phyloP scores from a whole-genome alignment of 768 basidiomycete species.

The Lentinus tigrinus region DNA sequence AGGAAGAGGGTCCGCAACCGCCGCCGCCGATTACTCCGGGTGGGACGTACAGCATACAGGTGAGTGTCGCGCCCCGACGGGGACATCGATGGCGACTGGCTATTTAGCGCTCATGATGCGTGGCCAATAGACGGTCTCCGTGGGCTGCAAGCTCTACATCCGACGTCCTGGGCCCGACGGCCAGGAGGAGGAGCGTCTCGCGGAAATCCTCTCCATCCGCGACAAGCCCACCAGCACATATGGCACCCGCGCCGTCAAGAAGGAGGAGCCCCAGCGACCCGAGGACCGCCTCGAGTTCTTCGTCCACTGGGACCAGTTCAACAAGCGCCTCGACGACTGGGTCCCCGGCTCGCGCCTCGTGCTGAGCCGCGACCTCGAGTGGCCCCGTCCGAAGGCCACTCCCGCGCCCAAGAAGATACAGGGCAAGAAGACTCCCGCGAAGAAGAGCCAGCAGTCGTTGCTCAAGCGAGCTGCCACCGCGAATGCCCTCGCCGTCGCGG shows the following conservation, averaged over 20 bases:
- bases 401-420: slow-evolving; percentile 45
- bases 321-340: slow-evolving; percentile 99
- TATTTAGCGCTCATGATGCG: slow-evolving; percentile 21
- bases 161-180: slow-evolving; percentile 75
- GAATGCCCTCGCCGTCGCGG: slow-evolving; percentile 30
- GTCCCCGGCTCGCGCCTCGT: slow-evolving; percentile 86
- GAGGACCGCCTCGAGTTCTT: slow-evolving; percentile 92
- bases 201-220: slow-evolving; percentile 93
- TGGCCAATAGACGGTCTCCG: slow-evolving; percentile 67
- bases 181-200: slow-evolving; percentile 83
- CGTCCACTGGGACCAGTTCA: slow-evolving; percentile 98
- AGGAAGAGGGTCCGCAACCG: slow-evolving; percentile 37
- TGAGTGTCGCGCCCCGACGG: slow-evolving; percentile 38
- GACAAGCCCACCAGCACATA: slow-evolving; percentile 75
- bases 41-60: slow-evolving; percentile 76
- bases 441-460: slow-evolving; percentile 51
- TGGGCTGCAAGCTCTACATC: slow-evolving; percentile 96
- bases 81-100: slow-evolving; percentile 21
- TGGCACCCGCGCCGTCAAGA: slow-evolving; percentile 43
- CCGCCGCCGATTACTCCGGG: slow-evolving; percentile 72
- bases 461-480: slow-evolving; percentile 66
- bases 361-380: slow-evolving; percentile 83
- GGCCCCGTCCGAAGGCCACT: slow-evolving; percentile 84
- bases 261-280: slow-evolving; percentile 49
- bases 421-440: slow-evolving; percentile 68